phyloP scores from a whole-genome alignment of 1,139 yeast species.

The Diutina neorugosa region DNA sequence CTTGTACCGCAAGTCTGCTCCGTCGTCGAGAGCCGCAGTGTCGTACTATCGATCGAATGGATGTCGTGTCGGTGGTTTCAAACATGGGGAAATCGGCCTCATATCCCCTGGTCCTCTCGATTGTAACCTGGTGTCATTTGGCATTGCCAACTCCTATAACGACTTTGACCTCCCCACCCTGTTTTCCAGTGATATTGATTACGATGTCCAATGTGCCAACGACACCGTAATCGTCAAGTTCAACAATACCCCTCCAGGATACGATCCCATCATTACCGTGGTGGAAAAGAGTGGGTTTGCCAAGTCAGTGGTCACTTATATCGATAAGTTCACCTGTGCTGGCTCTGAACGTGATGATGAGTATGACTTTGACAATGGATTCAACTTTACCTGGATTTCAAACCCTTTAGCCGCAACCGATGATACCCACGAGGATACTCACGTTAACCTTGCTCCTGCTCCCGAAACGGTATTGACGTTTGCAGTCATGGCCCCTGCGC shows the following conservation, averaged over 20 bases:
- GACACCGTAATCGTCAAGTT: neutral
- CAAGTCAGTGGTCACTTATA: neutral
- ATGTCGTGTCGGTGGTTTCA: neutral
- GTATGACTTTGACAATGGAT: neutral
- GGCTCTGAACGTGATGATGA: neutral
- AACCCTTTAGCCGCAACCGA: neutral
- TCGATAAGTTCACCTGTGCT: neutral
- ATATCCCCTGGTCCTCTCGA: constrained; percentile 2
- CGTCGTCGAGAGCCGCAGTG: too few species aligned
- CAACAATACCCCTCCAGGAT: neutral
- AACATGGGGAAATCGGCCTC: neutral
- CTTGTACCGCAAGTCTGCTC: constrained; percentile 3
- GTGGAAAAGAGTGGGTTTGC: neutral
- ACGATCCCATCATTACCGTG: neutral
- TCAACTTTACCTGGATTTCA: neutral
- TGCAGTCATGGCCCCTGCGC: too few species aligned
- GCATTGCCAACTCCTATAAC: neutral
- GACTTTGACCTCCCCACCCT: neutral
- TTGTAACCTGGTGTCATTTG: constrained; percentile 5
- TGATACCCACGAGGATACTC: neutral
- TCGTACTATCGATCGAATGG: too few species aligned
- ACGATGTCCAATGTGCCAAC: neutral
- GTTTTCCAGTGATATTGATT: neutral
- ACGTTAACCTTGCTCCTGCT: too few species aligned
- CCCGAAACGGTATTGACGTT: too few species aligned